Evolutionary conservation across 495 filamentous ascomycete species (phyloP), one percentile per base, ranked within the genome.

Genomic region (Chaetomium fimeti): DNA sequence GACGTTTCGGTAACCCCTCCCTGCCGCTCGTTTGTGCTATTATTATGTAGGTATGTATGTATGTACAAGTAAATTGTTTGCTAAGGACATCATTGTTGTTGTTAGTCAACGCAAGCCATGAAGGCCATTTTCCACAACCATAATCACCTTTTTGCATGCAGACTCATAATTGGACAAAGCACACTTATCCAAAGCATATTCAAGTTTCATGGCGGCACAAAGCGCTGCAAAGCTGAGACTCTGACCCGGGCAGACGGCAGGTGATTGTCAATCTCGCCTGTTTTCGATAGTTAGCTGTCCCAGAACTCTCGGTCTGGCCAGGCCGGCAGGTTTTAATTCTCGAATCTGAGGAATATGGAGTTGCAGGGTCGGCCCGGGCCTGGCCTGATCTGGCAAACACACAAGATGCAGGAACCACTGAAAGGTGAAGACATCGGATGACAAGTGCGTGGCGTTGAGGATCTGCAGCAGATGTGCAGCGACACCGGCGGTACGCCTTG

Each of bases 261-360:
- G 49, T 57, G 16, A 49, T 48, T 55, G 61, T 51, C 61, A 63
- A 63, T 63, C 61, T 63, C 61, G 53, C 61, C 28, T 63, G 53
- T 49, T 54, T 29, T 15, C 25, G 22, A 22, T 36, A 36, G 32
- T 36, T 36, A 5, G 8, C 32, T 9, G 48, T 43, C 48, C 29
- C 32, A 12, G 22, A 7, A n/a, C n/a, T 12, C 8, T 13, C 22
- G 22, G 22, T 12, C 48, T 18, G 60, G 49, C 60, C 60, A n/a
- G 32, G 60, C 15, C 32, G 38, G 40, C 24, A 28, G 28, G 59
- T 61, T 51, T 61, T 2, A n/a, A 20, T n/a, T 49, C 54, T 38
- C 8, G 28, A 49, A 22, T 49, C 28, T 36, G 20, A 36, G 28
- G 45, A 36, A 32, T 3, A 15, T 54, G 3, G 27, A 47, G 57